A percentile compares a stretch with the other conserved stretches of the same genome.
These are phyloP conservation scores for Lactarius deliciosus DNA, from an alignment of 768 basidiomycete species.

Conservation along the genomic window DNA sequence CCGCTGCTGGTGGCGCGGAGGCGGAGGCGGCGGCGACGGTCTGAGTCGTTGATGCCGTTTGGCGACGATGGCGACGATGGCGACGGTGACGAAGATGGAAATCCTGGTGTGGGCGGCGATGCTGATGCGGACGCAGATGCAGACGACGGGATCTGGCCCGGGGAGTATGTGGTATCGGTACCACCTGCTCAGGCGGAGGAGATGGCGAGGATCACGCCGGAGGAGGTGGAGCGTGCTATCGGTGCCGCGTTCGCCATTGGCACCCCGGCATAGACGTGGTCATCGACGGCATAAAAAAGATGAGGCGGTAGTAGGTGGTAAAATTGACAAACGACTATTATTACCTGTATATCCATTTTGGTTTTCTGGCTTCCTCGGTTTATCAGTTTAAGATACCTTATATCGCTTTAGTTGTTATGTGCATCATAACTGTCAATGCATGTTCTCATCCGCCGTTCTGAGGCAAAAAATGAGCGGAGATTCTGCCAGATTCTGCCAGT, in stretches of 20 bases:
- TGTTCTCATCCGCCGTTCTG: too few species aligned
- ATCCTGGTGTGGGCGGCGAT: not conserved
- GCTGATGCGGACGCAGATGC: not conserved
- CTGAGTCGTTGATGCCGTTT: not conserved
- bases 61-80: not conserved
- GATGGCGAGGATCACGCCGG: slow-evolving; percentile 9
- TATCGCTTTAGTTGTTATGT: too few species aligned
- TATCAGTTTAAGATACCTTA: too few species aligned
- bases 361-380: too few species aligned
- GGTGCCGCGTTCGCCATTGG: slow-evolving; percentile 16
- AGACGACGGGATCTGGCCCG: slow-evolving; percentile 11
- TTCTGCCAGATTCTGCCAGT: too few species aligned
- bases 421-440: too few species aligned
- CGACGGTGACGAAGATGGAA: not conserved
- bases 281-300: too few species aligned
- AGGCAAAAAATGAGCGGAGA: too few species aligned
- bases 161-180: not conserved
- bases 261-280: too few species aligned
- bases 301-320: too few species aligned
- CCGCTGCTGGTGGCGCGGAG: not conserved
- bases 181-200: not conserved
- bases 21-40: not conserved
- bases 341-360: not conserved
- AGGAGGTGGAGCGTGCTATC: slow-evolving; percentile 23
- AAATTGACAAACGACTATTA: too few species aligned